Evolutionary conservation across 108 stramenopile species (phyloP), one percentile per base, ranked within the genome.

Genomic region (Licmophora abbreviata): DNA sequence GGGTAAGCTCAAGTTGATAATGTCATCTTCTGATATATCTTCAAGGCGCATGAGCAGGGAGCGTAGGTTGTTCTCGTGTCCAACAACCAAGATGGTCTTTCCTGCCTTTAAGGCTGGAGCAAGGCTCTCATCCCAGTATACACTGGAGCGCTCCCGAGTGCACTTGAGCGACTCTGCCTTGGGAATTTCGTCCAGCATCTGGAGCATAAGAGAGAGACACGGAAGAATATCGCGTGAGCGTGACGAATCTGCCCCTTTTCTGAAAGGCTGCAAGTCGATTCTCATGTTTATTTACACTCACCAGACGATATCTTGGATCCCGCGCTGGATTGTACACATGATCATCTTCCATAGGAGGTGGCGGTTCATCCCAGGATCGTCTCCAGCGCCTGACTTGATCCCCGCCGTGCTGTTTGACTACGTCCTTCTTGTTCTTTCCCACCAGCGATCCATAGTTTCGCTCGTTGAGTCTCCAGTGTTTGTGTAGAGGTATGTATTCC

Each of bases 21-120:
- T 94, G n/a, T 89, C 94, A 40, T 94, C 75, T 15, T 66, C 68
- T 5, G 78, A 37, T 48, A 98, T 95, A 29, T 59, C 87, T 56
- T 98, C 97, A 22, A 98, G 71, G 41, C 79, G 68, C 92, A 96
- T 95, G 31, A 96, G 82, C 1, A 98, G 56, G 0, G 93, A 95
- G 3, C 97, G 81, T 9, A 96, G 65, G 58, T 93, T 90, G 64
- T 96, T 96, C 58, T 96, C 97, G 58, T 98, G 97, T 17, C 94
- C 95, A n/a, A 89, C 93, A 48, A 98, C 71, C 0, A 98, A 63
- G 7, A 98, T 52, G 0, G 84, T 85, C 74, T 97, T 95, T 10
- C 95, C 94, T 22, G 68, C 56, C 12, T 66, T 69, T 28, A 98
- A 70, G 22, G 66, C 58, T 1, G 93, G 95, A 14, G 68, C 83